Base-by-base conservation (phyloP, 108 stramenopile species). In the Epipyxis sp. region DNA sequence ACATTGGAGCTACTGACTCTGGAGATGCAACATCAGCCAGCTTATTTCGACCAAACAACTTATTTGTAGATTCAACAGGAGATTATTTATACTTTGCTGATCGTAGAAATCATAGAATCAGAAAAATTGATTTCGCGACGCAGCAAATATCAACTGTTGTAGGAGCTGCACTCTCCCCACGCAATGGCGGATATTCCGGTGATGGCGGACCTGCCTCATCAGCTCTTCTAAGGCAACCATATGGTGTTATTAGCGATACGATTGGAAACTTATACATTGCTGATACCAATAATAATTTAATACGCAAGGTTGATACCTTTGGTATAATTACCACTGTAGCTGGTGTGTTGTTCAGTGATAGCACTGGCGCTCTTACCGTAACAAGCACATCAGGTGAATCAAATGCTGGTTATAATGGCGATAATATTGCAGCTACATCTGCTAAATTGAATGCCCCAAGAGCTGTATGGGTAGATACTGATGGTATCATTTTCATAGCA, bases 401-500 rank as follows among this genome's bases (percentile, higher is more conserved):
- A 32, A 65, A 16, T 16, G 61, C 61, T 32, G 61, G 61, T 32
- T 65, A 65, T 65, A 65, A 16, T 32, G 61, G 61, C 20, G 61
- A 65, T 65, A 65, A 65, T 32, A 65, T 32, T 65, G 61, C 61
- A 16, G 61, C 61, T 32, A 65, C 30, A 32, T 32, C 20, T 16
- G 61, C 61, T 65, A 65, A 32, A 32, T 65, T 65, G 61, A 65
- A 65, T 32, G 34, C 20, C 20, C 61, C 61, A 16, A 13, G 6
- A 13, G 46, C 13, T 20, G 6, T 50, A 6, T 50, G 20, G 6
- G 6, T 13, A 13, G 46, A 50, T 50, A 20, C 20, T 13, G 34
- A 32, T 65, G 61, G 61, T 65, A 65, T 65, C 61, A 16, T 65
- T 32, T 65, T 32, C 34, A 32, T 65, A 32, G 61, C 61, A 6